Percentiles rank a stretch among this genome's conserved stretches.
Evolutionary conservation across 2,329 filamentous ascomycete species (phyloP).

Genomic region (Neurospora crassa): DNA sequence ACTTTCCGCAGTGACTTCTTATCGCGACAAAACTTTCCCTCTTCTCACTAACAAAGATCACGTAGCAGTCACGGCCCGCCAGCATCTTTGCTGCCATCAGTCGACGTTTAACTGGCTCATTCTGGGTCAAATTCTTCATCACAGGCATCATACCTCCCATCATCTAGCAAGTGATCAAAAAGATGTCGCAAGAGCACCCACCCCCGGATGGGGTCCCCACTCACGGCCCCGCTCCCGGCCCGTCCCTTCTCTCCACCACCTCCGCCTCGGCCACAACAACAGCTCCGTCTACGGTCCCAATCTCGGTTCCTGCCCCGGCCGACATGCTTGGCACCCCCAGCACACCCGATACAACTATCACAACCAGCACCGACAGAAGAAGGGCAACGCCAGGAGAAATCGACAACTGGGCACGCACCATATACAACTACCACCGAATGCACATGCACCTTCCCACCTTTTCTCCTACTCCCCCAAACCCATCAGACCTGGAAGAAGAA

Average conservation of each 20-base stretch:
- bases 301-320: not conserved
- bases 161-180: not conserved
- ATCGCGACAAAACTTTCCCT: not conserved
- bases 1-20: not conserved
- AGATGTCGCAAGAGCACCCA: not conserved
- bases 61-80: not conserved
- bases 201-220: not conserved
- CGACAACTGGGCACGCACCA: conserved; percentile 24
- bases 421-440: conserved; percentile 37
- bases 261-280: not conserved
- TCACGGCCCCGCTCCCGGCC: not conserved
- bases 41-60: not conserved
- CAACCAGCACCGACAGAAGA: not conserved
- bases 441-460: conserved; percentile 21
- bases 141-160: not conserved
- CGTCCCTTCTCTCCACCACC: not conserved
- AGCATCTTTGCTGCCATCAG: not conserved
- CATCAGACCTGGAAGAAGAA: not conserved
- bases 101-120: not conserved
- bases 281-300: not conserved
- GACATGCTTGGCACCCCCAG: not conserved
- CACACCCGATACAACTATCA: not conserved
- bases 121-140: not conserved
- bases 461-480: conserved; percentile 12
- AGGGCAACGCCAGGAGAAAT: not conserved